These are phyloP conservation scores for Rhodotorula babjevae DNA, from an alignment of 768 basidiomycete genomes.

Conservation along the genomic window DNA sequence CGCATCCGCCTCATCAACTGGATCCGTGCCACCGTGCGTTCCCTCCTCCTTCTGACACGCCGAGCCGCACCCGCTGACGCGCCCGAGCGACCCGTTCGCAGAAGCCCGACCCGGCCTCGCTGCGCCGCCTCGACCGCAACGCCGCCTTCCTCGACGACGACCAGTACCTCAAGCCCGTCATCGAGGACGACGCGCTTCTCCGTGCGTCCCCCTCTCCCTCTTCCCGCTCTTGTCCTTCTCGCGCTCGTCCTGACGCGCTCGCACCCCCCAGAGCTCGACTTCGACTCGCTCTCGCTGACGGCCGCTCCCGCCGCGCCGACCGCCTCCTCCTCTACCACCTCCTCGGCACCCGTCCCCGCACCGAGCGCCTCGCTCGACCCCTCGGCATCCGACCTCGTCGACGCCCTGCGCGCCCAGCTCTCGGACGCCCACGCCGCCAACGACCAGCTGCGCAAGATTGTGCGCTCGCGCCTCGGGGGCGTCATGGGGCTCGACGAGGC, in stretches of 20 bases:
- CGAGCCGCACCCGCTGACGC: background rate
- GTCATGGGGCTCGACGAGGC: constrained; percentile 24
- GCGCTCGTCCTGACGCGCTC: background rate
- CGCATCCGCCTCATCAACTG: constrained; percentile 79
- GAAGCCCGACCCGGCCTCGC: constrained; percentile 53
- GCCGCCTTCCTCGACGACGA: constrained; percentile 65
- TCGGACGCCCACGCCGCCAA: constrained; percentile 29
- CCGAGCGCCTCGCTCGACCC: constrained; percentile 27
- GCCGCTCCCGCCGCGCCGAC: constrained; percentile 13
- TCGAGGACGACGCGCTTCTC: constrained; percentile 83
- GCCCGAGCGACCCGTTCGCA: constrained; percentile 42
- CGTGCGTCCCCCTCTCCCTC: constrained; percentile 55
- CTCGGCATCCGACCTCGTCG: constrained; percentile 53
- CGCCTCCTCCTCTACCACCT: constrained; percentile 2
- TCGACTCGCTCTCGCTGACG: constrained; percentile 53
- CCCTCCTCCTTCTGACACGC: too few species aligned
- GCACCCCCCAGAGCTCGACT: constrained; percentile 56
- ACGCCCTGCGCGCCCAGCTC: constrained; percentile 33
- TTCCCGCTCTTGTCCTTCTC: too few species aligned
- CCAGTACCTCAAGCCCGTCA: constrained; percentile 69
- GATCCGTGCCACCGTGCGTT: constrained; percentile 68
- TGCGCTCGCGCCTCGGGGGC: constrained; percentile 19
- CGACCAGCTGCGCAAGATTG: constrained; percentile 26
- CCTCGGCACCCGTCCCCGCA: background rate
- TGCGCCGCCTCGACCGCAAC: constrained; percentile 47